These are phyloP conservation scores for Clavariopsis aquatica DNA, from an alignment of 495 filamentous ascomycete genomes.

Conservation along the genomic window DNA sequence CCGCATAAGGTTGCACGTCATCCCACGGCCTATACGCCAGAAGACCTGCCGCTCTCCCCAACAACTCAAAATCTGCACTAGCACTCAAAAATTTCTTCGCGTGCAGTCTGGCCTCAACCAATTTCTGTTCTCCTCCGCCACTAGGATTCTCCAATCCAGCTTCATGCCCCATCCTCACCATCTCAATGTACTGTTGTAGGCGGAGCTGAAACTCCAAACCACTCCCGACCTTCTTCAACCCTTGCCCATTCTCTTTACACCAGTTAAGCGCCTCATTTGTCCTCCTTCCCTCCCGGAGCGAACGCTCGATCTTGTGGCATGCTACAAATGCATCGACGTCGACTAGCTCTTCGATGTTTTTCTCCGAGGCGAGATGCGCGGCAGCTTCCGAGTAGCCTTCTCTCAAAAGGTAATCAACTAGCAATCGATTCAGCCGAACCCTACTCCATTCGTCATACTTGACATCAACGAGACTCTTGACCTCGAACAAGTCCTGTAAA, in stretches of 20 bases:
- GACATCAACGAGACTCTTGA: constrained; percentile 83
- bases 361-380: constrained; percentile 67
- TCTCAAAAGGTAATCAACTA: constrained; percentile 88
- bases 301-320: constrained; percentile 72
- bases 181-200: constrained; percentile 93
- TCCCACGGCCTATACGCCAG: constrained; percentile 68
- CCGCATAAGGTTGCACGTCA: constrained; percentile 62
- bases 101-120: constrained; percentile 75
- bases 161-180: constrained; percentile 58
- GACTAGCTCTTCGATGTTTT: constrained; percentile 73
- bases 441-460: constrained; percentile 92
- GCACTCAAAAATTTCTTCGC: constrained; percentile 76
- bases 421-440: constrained; percentile 73
- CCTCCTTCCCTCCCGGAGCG: constrained; percentile 68
- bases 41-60: constrained; percentile 70
- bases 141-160: background rate
- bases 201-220: constrained; percentile 91
- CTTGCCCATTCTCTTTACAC: constrained; percentile 90
- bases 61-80: constrained; percentile 65
- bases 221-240: constrained; percentile 81
- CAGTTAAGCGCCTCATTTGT: constrained; percentile 73
- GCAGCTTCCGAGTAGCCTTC: constrained; percentile 82
- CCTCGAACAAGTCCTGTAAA: constrained; percentile 72
- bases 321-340: constrained; percentile 87
- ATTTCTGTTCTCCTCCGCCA: constrained; percentile 47